Conservation (phyloP, 768 basidiomycete genomes). For the Lyophyllum decastes region DNA sequence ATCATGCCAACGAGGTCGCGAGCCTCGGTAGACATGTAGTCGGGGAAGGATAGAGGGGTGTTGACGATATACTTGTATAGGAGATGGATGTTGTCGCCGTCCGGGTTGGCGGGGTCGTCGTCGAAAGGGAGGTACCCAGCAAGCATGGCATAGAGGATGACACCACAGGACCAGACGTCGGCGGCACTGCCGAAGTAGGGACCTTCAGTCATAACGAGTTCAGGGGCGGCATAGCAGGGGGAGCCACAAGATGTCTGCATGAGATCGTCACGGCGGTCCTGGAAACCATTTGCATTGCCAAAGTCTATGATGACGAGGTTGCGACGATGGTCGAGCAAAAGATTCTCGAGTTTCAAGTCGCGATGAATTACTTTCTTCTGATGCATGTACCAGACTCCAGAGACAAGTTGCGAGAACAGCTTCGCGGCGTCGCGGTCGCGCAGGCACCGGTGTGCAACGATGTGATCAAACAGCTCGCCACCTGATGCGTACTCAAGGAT, state of each 20-base stretch:
- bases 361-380: slow-evolving; percentile 99
- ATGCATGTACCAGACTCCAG: slow-evolving; percentile 98
- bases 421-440: slow-evolving; percentile 93
- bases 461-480: slow-evolving; percentile 98
- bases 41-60: slow-evolving; percentile 96
- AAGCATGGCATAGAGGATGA: slow-evolving; percentile 96
- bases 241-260: slow-evolving; percentile 99
- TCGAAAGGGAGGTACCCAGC: slow-evolving; percentile 99
- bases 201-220: slow-evolving; percentile 96
- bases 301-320: slow-evolving; percentile 99
- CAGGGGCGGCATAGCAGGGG: slow-evolving; percentile 98
- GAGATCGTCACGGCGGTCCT: slow-evolving; percentile 88
- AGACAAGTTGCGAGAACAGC: slow-evolving; percentile 97
- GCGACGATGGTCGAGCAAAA: slow-evolving; percentile 93
- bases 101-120: slow-evolving; percentile 97
- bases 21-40: slow-evolving; percentile 85
- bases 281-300: slow-evolving; percentile 97
- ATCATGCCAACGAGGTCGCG: slow-evolving; percentile 84
- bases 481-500: slow-evolving; percentile 98
- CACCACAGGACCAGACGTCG: slow-evolving; percentile 96
- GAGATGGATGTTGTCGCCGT: slow-evolving; percentile 99
- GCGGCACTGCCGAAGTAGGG: slow-evolving; percentile 96
- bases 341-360: slow-evolving; percentile 97
- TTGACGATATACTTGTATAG: slow-evolving; percentile 98
- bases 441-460: slow-evolving; percentile 95